phyloP scores from a whole-genome alignment of 1,284 basidiomycete genomes.

The Ganoderma lucidum region DNA sequence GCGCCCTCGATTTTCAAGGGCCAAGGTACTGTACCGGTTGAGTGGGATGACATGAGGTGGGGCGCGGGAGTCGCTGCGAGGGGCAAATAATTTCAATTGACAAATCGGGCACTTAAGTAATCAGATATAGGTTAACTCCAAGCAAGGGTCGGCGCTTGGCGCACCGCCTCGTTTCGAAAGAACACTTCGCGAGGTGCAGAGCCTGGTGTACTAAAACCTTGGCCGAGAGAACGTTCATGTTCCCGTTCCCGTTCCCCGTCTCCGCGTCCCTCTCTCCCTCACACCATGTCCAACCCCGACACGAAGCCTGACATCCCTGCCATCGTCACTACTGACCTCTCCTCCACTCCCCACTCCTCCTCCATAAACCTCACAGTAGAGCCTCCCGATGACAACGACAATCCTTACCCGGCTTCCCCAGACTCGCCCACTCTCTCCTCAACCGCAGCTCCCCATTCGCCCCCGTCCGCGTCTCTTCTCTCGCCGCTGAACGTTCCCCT shows the following conservation, averaged over 20 bases:
- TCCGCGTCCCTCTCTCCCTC: neutral
- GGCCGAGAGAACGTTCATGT: neutral
- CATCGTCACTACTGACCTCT: constrained; percentile 39
- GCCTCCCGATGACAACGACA: constrained; percentile 23
- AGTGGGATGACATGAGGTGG: neutral
- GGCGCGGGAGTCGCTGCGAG: neutral
- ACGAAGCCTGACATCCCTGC: constrained; percentile 33
- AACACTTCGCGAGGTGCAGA: neutral
- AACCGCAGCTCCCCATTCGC: constrained; percentile 17
- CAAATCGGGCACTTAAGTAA: neutral
- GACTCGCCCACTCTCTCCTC: constrained; percentile 17
- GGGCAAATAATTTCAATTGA: neutral
- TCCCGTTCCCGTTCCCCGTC: constrained; percentile 14
- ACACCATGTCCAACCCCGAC: constrained; percentile 28
- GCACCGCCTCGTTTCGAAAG: constrained; percentile 5
- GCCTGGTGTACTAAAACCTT: neutral
- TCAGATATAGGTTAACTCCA: neutral
- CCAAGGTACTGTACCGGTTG: neutral
- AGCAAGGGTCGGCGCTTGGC: neutral
- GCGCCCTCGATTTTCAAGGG: neutral
- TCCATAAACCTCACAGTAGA: constrained; percentile 22
- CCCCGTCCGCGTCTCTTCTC: constrained; percentile 25
- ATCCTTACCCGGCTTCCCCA: constrained; percentile 15
- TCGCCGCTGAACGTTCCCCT: constrained; percentile 31
- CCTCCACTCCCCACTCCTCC: constrained; percentile 33